Conservation (phyloP, 2,329 filamentous ascomycete genomes). For the Cladosporium cucumerinum region DNA sequence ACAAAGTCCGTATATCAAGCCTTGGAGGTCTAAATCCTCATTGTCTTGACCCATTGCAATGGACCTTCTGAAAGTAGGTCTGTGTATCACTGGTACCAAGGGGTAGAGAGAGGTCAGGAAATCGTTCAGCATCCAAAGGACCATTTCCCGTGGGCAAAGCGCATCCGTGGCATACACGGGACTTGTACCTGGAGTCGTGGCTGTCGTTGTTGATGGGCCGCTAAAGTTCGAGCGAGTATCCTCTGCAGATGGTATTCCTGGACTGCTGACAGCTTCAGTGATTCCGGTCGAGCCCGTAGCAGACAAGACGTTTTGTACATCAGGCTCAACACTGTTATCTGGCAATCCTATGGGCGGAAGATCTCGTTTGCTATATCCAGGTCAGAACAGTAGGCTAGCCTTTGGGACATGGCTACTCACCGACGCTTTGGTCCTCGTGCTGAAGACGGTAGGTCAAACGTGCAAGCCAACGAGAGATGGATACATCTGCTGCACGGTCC, state of each 20-base stretch:
- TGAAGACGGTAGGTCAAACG: slow-evolving; percentile 6
- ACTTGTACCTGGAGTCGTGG: not conserved
- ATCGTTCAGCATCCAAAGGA: slow-evolving; percentile 14
- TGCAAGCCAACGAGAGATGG: slow-evolving; percentile 13
- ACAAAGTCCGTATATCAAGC: slow-evolving; percentile 8
- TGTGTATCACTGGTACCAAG: slow-evolving; percentile 11
- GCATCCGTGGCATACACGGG: slow-evolving; percentile 2
- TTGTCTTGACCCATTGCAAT: slow-evolving; percentile 4
- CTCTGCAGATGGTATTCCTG: not conserved
- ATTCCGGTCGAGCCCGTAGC: not conserved
- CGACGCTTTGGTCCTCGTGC: slow-evolving; percentile 12
- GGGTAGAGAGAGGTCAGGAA: slow-evolving; percentile 8
- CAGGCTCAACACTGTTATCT: not conserved
- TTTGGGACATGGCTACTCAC: not conserved
- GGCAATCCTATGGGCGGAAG: not conserved
- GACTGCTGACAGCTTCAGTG: not conserved
- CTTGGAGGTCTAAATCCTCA: slow-evolving; percentile 5
- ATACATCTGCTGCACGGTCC: slow-evolving; percentile 5
- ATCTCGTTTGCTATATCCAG: not conserved
- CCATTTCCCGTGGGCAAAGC: slow-evolving; percentile 7
- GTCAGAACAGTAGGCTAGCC: not conserved
- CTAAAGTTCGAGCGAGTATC: not conserved
- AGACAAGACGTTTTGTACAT: not conserved
- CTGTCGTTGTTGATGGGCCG: not conserved
- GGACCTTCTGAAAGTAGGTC: slow-evolving; percentile 6